phyloP scores from a whole-genome alignment of 768 basidiomycete species.

The Terana coerulea region DNA sequence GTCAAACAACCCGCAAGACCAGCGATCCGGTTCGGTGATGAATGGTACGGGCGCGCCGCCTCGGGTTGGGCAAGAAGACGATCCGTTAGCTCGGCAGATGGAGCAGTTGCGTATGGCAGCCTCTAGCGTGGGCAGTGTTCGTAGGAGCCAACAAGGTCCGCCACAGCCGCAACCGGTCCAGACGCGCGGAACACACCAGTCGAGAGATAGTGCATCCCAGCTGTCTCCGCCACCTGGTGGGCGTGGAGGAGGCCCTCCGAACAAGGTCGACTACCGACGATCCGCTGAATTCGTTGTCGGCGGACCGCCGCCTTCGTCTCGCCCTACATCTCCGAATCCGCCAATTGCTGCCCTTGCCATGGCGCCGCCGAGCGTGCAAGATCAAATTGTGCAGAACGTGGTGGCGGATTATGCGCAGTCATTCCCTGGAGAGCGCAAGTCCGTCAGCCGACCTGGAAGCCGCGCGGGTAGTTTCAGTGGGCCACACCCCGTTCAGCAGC shows the following conservation, averaged over 20 bases:
- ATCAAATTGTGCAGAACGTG: constrained; percentile 69
- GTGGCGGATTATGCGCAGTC: constrained; percentile 76
- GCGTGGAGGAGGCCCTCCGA: constrained; percentile 17
- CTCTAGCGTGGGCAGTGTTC: constrained; percentile 36
- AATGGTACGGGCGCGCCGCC: constrained; percentile 11
- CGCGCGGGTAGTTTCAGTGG: constrained; percentile 26
- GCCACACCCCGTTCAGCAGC: constrained; percentile 22
- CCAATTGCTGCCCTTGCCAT: constrained; percentile 78
- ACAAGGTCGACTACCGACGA: constrained; percentile 58
- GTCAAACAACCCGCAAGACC: constrained; percentile 22
- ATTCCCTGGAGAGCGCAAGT: constrained; percentile 80
- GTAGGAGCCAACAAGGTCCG: constrained; percentile 33
- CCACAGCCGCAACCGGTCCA: constrained; percentile 8
- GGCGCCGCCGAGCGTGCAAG: constrained; percentile 47
- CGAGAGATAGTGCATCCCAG: constrained; percentile 15
- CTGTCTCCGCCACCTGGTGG: constrained; percentile 38
- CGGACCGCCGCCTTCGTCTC: constrained; percentile 59
- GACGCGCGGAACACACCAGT: constrained; percentile 14
- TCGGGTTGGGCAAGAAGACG: constrained; percentile 38
- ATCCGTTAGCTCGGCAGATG: constrained; percentile 67
- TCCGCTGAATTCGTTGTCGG: constrained; percentile 82
- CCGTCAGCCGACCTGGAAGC: constrained; percentile 53
- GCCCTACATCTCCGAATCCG: constrained; percentile 69
- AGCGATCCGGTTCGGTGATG: constrained; percentile 16
- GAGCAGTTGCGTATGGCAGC: constrained; percentile 52